phyloP scores from a whole-genome alignment of 2,329 filamentous ascomycete species.

The Ophiostoma ips region DNA sequence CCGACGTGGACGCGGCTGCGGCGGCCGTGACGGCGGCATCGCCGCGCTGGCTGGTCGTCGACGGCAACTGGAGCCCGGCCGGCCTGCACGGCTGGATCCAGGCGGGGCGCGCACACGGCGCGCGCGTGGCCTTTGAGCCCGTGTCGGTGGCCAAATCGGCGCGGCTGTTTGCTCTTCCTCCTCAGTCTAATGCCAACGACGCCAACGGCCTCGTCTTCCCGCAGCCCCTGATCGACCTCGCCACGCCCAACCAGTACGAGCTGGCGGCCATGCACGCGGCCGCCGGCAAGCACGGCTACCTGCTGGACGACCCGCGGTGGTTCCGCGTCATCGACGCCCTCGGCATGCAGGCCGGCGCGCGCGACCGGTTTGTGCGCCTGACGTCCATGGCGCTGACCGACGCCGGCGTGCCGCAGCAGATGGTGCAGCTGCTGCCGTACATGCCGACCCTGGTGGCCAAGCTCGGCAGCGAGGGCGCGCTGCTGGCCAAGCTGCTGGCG shows the following conservation, averaged over 20 bases:
- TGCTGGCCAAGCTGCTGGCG: conserved; percentile 58
- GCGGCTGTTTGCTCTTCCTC: conserved; percentile 56
- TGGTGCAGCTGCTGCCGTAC: conserved; percentile 73
- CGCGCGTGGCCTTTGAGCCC: conserved; percentile 68
- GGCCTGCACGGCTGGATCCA: conserved; percentile 55
- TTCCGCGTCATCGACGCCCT: conserved; percentile 69
- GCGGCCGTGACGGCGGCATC: conserved; percentile 39
- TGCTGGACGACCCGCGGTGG: conserved; percentile 54
- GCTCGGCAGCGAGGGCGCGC: conserved; percentile 59
- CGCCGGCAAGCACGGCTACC: conserved; percentile 51
- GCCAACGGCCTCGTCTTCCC: conserved; percentile 47
- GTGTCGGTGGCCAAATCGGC: conserved; percentile 71
- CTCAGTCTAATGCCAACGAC: too few relatives aligned
- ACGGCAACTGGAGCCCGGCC: conserved; percentile 67
- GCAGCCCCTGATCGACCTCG: conserved; percentile 51
- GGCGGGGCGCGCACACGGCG: conserved; percentile 40
- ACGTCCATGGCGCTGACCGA: conserved; percentile 57
- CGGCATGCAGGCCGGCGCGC: conserved; percentile 50
- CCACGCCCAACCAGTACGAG: conserved; percentile 74
- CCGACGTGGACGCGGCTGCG: conserved; percentile 34
- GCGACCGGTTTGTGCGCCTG: conserved; percentile 57
- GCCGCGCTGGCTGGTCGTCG: conserved; percentile 69
- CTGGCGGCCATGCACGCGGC: conserved; percentile 63
- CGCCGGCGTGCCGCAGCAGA: conserved; percentile 68
- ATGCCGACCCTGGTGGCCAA: conserved; percentile 78